Percentiles rank a stretch among this genome's conserved stretches.
These are phyloP conservation scores for Phytophthora hibernalis DNA, from an alignment of 352 stramenopile species.

Conservation along the genomic window DNA sequence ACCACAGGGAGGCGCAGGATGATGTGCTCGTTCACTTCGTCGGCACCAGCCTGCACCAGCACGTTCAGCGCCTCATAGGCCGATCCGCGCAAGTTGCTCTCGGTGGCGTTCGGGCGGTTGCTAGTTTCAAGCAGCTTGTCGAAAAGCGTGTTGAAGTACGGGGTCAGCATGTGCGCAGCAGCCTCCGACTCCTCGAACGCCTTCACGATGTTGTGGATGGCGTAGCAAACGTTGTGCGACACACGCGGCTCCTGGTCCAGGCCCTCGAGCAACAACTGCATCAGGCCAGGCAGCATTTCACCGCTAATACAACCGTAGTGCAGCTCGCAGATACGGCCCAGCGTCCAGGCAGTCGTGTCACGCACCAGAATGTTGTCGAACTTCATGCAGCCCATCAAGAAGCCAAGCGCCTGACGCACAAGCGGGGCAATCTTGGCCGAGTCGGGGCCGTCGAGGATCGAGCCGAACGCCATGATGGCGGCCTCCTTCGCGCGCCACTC, in stretches of 20 bases:
- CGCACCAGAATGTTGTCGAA: slow-evolving; percentile 93
- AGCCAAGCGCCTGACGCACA: slow-evolving; percentile 93
- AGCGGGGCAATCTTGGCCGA: slow-evolving; percentile 91
- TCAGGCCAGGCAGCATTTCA: slow-evolving; percentile 90
- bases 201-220: slow-evolving; percentile 97
- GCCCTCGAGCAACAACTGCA: slow-evolving; percentile 88
- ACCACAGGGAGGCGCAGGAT: slow-evolving; percentile 81
- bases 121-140: slow-evolving; percentile 93
- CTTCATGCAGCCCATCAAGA: slow-evolving; percentile 94
- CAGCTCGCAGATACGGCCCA: slow-evolving; percentile 96
- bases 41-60: slow-evolving; percentile 89
- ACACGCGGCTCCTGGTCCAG: slow-evolving; percentile 91
- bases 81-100: slow-evolving; percentile 91
- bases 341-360: slow-evolving; percentile 97
- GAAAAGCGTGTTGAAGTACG: slow-evolving; percentile 92
- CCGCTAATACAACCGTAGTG: slow-evolving; percentile 92
- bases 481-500: slow-evolving; percentile 97
- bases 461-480: slow-evolving; percentile 97
- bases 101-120: slow-evolving; percentile 87
- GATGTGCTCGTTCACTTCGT: slow-evolving; percentile 82
- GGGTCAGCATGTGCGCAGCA: slow-evolving; percentile 88
- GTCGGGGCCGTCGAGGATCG: slow-evolving; percentile 94
- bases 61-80: slow-evolving; percentile 96
- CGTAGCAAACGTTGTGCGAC: slow-evolving; percentile 95
- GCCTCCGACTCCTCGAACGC: slow-evolving; percentile 88